phyloP scores from a whole-genome alignment of 768 basidiomycete genomes.

The Rhizopogon roseolus region DNA sequence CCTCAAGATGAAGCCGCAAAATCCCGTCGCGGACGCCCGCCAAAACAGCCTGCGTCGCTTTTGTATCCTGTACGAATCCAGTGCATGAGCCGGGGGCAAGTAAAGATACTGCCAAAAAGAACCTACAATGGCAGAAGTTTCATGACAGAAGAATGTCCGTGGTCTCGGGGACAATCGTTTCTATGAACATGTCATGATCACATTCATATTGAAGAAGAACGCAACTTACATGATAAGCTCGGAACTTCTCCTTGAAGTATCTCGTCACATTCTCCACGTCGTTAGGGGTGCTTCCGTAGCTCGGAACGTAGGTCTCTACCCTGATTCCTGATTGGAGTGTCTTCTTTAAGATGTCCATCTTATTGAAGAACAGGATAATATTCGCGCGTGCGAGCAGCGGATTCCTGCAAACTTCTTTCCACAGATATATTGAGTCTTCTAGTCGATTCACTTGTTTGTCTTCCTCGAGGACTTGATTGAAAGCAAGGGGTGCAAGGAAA shows the following conservation, averaged over 20 bases:
- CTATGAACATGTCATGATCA: slow-evolving; percentile 24
- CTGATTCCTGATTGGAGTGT: slow-evolving; percentile 53
- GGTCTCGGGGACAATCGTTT: slow-evolving; percentile 51
- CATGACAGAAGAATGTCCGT: slow-evolving; percentile 62
- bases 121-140: slow-evolving; percentile 68
- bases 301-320: slow-evolving; percentile 57
- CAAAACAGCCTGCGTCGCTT: slow-evolving; percentile 33
- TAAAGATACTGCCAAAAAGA: not conserved
- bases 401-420: slow-evolving; percentile 67
- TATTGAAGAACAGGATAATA: slow-evolving; percentile 76
- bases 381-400: slow-evolving; percentile 54
- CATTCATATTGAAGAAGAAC: not conserved
- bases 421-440: slow-evolving; percentile 70
- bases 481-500: slow-evolving; percentile 75
- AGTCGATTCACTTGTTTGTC: slow-evolving; percentile 61
- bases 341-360: slow-evolving; percentile 58
- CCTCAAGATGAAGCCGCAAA: slow-evolving; percentile 26
- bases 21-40: slow-evolving; percentile 40
- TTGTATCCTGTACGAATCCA: slow-evolving; percentile 27
- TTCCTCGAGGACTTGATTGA: slow-evolving; percentile 72
- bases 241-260: slow-evolving; percentile 74
- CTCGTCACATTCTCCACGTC: slow-evolving; percentile 46
- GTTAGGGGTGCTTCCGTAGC: slow-evolving; percentile 55
- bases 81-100: not conserved
- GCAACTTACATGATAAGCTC: slow-evolving; percentile 50